Base-by-base conservation (phyloP, 2,329 filamentous ascomycete species). In the Aspergillus fumigatus region DNA sequence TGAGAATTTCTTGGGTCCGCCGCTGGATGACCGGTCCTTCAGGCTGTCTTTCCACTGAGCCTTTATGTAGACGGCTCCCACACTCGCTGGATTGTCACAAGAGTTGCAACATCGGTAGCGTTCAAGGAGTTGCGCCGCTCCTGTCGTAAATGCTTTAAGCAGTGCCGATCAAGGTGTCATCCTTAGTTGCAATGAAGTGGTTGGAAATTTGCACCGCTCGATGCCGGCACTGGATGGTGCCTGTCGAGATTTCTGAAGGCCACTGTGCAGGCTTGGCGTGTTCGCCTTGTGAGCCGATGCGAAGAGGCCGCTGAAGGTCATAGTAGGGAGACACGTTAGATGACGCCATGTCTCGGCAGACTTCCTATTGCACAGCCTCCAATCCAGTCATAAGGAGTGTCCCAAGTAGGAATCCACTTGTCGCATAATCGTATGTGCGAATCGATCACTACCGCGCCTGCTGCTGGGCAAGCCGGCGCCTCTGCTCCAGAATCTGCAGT, bases 401-500 rank as follows among this genome's bases (percentile, higher is more conserved):
- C 32, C 5, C 32, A 38, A 35, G 32, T 38, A 14, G 11, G 7
- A 17, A 7, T 3, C 32, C 14, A 38, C 14, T 38, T 35, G 32
- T 5, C 3, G 14, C 32, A 38, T 14, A 38, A 7, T 7, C 32
- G 3, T 38, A 17, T 17, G 14, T 17, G 14, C 32, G 32, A 3
- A 6, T 38, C 11, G 14, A 23, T 32, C 26, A 35, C 51, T 68
- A 71, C 52, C 66, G 68, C 53, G 62, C 58, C 53, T 70, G 66
- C 50, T 73, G 67, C 60, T 72, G 71, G 25, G 73, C 72, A 49
- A 68, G 59, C 56, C 73, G 69, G 45, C 74, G 70, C 59, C 87
- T 81, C 70, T 82, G 81, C 65, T 87, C 84, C 58, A 91, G 69
- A 52, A 91, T 84, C 73, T 89, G 82, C 64, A 78, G 77, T 68